Conservation (phyloP, 108 stramenopile species). For the Schizochytrium sp. region DNA sequence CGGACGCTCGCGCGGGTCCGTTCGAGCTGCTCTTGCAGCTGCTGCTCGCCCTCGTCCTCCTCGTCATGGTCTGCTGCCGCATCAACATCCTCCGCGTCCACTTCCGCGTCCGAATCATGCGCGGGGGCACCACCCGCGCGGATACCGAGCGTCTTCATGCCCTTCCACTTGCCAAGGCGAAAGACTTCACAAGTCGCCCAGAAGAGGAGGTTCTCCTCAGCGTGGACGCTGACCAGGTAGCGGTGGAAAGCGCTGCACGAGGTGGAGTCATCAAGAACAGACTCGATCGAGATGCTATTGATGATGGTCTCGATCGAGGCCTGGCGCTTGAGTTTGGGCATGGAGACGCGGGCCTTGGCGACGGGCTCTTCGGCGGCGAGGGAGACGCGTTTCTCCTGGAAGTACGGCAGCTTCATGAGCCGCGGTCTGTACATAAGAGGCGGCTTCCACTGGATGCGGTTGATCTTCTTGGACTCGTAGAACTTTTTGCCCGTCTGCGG, state of each 20-base stretch:
- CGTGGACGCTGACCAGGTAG: neutral
- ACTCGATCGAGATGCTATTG: neutral
- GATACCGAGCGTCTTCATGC: constrained; percentile 12
- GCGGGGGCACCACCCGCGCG: neutral
- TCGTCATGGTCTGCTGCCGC: neutral
- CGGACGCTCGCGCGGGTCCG: neutral
- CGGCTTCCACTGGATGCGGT: neutral
- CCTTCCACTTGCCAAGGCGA: neutral
- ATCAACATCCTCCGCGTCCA: neutral
- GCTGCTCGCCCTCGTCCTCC: neutral
- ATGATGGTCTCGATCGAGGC: neutral
- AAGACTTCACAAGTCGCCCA: neutral
- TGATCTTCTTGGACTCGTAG: constrained; percentile 6
- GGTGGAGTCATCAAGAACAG: neutral
- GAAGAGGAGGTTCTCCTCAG: constrained; percentile 1
- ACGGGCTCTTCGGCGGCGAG: neutral
- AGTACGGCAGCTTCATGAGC: neutral
- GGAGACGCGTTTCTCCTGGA: neutral
- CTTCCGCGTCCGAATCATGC: neutral
- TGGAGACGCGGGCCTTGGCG: neutral
- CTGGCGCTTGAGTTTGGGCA: neutral
- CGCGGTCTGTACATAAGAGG: neutral
- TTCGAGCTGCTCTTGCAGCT: neutral
- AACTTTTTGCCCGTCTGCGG: constrained; percentile 10
- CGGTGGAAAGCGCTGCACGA: neutral